These are phyloP conservation scores for Whalleya microplaca DNA, from an alignment of 2,329 filamentous ascomycete species.

Conservation along the genomic window DNA sequence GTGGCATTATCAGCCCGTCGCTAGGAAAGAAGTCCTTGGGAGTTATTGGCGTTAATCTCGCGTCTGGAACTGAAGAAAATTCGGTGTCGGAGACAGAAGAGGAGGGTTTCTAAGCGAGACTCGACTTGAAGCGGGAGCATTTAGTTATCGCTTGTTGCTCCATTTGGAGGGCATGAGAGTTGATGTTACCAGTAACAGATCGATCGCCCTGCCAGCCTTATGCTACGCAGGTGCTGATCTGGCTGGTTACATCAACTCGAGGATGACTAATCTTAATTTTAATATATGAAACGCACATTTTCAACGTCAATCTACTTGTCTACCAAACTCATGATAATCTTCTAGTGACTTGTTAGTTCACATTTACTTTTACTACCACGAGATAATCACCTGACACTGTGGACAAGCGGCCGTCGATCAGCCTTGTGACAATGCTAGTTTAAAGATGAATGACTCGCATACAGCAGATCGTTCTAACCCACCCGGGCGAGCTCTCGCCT, in stretches of 20 bases:
- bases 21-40: slow-evolving; percentile 21
- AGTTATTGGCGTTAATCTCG: slow-evolving; percentile 26
- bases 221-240: slow-evolving; percentile 19
- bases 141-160: slow-evolving; percentile 30
- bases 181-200: slow-evolving; percentile 21
- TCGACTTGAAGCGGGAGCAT: slow-evolving; percentile 17
- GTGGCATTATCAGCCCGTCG: slow-evolving; percentile 14
- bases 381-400: no score
- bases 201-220: slow-evolving; percentile 12
- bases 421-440: background rate
- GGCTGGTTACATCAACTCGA: slow-evolving; percentile 24
- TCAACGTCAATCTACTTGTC: slow-evolving; percentile 5
- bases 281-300: slow-evolving; percentile 29
- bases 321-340: background rate
- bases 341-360: background rate
- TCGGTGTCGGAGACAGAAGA: slow-evolving; percentile 2
- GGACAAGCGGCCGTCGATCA: no score
- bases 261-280: slow-evolving; percentile 36
- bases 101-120: slow-evolving; percentile 6
- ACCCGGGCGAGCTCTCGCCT: background rate
- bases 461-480: background rate
- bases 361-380: no score
- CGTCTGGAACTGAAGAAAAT: slow-evolving; percentile 14
- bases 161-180: slow-evolving; percentile 25
- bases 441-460: background rate